Base-by-base conservation (phyloP, 257 asterid genomes). In the Plantago elongata region DNA sequence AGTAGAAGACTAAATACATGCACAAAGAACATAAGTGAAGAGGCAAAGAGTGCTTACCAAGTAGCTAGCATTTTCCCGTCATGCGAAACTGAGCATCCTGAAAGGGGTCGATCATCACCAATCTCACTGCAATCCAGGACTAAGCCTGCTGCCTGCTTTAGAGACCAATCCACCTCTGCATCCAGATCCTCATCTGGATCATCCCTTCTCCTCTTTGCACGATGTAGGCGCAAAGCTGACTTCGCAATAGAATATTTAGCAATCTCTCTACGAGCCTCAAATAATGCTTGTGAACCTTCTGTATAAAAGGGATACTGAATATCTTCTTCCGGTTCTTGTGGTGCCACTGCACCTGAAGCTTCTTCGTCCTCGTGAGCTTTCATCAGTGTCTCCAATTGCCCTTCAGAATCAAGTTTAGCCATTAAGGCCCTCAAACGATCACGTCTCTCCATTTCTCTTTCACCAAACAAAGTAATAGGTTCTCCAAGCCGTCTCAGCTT, bases 131-230 rank as follows among this genome's bases (percentile, higher is more conserved):
- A 79, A 66, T 86, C 84, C 18, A 91, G 83, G 45, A 57, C 81
- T 62, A 91, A 68, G 13, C 65, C 71, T 57, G 81, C 79, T 6
- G 95, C 95, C 81, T 88, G 95, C 74, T 74, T 79, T 71, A 88
- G 67, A 29, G 96, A 78, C 81, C 84, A 91, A 66, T 91, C 96
- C 17, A 91, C 59, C 79, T 88, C 99, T 1, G 95, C 95, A 89
- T 87, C 97, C 77, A 84, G 66, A 83, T 89, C 96, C 79, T 92
- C 99, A 75, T 92, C 99, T 0, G 99, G 99, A 58, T 92, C 95
- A 52, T 89, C 94, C 71, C 83, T 82, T 77, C 68, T 89, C 73
- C 96, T 86, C 79, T 78, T 92, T 9, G 93, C 91, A 9, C 91
- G 84, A 64, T 84, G 90, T 15, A 92, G 84, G 34, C 96, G 85